Percentiles rank a stretch among this genome's conserved stretches.
Conservation (phyloP, 768 basidiomycete genomes). For the Cystobasidium tubakii region DNA sequence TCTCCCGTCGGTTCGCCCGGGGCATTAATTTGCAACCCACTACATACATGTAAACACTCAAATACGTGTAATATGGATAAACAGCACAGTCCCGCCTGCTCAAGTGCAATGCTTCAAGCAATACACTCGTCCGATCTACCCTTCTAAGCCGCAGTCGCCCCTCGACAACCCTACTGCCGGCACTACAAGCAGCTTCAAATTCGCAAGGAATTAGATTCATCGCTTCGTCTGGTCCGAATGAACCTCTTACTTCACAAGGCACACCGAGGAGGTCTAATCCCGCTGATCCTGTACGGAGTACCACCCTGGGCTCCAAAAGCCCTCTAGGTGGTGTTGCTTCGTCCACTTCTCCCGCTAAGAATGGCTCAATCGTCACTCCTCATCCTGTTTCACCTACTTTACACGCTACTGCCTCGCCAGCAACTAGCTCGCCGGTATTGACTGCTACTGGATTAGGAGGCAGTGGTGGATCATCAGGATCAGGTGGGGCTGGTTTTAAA, state of each 20-base stretch:
- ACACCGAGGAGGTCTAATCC: not conserved
- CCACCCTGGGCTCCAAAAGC: not conserved
- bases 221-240: slow-evolving; percentile 3
- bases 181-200: not conserved
- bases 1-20: not conserved
- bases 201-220: not conserved
- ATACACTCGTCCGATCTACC: not conserved
- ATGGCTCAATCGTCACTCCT: not conserved
- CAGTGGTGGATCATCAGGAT: not conserved
- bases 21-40: not conserved
- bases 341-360: not conserved
- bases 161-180: not conserved
- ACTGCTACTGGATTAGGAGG: not conserved
- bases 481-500: not conserved
- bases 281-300: not conserved
- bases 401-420: not conserved
- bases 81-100: not conserved
- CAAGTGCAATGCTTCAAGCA: not conserved
- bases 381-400: not conserved
- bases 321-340: too few species aligned
- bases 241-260: not conserved
- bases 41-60: not conserved
- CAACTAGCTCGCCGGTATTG: not conserved
- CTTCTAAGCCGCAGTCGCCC: not conserved
- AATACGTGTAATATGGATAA: too few species aligned